phyloP scores from a whole-genome alignment of 2,329 filamentous ascomycete genomes.

The Colletotrichum simmondsii region DNA sequence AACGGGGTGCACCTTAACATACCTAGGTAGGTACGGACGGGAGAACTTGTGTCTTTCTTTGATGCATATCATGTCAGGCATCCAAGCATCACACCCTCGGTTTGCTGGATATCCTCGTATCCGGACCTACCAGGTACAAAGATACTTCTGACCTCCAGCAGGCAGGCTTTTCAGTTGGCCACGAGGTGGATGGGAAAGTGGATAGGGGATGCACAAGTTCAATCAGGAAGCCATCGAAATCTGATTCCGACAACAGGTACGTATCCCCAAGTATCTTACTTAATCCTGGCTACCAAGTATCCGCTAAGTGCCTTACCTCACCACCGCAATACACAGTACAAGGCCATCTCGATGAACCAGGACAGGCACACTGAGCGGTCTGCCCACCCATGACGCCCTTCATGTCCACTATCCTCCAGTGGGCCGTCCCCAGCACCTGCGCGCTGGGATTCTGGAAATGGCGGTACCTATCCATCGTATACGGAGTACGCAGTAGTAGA shows the following conservation, averaged over 20 bases:
- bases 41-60: neutral
- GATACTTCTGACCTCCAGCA: neutral
- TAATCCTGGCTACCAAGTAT: neutral
- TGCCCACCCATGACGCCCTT: neutral
- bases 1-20: neutral
- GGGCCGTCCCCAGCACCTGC: neutral
- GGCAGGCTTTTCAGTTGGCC: neutral
- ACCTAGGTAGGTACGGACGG: neutral
- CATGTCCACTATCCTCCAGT: neutral
- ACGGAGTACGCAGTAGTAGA: no score
- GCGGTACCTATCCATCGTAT: neutral
- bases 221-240: neutral
- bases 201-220: conserved; percentile 18
- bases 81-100: neutral
- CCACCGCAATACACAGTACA: neutral
- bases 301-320: neutral
- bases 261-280: neutral
- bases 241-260: neutral
- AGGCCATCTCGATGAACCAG: no score
- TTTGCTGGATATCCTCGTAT: conserved; percentile 13
- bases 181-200: conserved; percentile 28
- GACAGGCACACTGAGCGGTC: neutral
- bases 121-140: neutral
- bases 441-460: no score
- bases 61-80: neutral